Evolutionary conservation across 306 rosid species (phyloP), one percentile per base, ranked within the genome.

Genomic region (Begonia loranthoides): DNA sequence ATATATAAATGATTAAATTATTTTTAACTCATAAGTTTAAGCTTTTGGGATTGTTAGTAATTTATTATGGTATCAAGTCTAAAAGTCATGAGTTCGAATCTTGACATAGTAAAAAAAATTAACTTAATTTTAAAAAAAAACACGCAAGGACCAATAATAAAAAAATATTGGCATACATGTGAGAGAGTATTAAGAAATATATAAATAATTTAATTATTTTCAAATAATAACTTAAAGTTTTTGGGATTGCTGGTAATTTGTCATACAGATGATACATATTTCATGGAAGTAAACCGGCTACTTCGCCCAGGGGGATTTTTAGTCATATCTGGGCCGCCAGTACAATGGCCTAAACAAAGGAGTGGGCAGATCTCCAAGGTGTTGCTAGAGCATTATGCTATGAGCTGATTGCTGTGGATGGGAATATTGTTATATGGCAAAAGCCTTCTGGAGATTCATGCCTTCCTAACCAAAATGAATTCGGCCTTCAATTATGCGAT

Each of bases 351-450:
- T 54, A 83, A 80, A 66, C 99, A 92, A 78, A 86, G 74, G 99
- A 92, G 73, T 92, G 96, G 96, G 84, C 96, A 41, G 99, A 86
- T 70, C 93, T 92, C 50, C 99, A 92, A 79, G 80, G 70, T 47
- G 87, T 86, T 49, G 96, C 99, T 49, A 83, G 93, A 83, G 76
- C 94, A 49, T 69, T 80, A 76, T 92, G 99, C 73, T 92, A 83
- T 65, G 99, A 92, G 61, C 70, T 92, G 63, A 73, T 80, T 70
- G 87, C 84, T 19, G 94, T 86, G 28, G 99, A 92, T 69, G 94
- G 93, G 38, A 86, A 80, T 70, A 92, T 93, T 6, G 99, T 79
- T 48, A 73, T 92, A 62, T 92, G 99, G 99, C 83, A 86, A 73
- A 86, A 92, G 67, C 88, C 96, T 49, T 55, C 65, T 13, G 81